Evolutionary conservation across 176 grass and related monocot genomes (phyloP), one percentile per base, ranked within the genome.

Genomic region (Luzula sylvatica): DNA sequence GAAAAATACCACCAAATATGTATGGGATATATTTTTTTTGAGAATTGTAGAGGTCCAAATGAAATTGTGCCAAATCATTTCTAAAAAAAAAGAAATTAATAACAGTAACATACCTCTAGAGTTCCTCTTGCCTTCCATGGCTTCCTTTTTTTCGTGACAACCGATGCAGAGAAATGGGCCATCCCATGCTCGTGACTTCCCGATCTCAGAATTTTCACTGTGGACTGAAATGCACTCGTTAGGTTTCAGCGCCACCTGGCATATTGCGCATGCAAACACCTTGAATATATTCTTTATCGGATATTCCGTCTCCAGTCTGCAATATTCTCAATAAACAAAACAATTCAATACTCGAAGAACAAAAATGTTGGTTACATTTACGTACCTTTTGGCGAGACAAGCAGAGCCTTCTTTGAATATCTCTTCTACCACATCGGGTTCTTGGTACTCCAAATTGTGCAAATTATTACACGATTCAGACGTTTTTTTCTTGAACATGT

Each of bases 381-480:
- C 57, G 50, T 21, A 96, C 92, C 92, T 70, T 29, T 61, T 70
- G 62, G 82, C 73, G 35, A 98, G 68, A 52, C 65, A 75, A 3
- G 92, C 81, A 27, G 85, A 90, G 46, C 81, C 92, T n/a, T 98
- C 92, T 72, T 98, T 84, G 30, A 80, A 98, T 43, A 98, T 55
- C 67, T 98, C 92, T 55, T 98, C 81, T 55, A 96, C 81, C 4
- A 82, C 58, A 57, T 79, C 47, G 23, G 65, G 65, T 40, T 82
- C 71, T 49, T 48, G 18, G 54, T 28, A 71, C 22, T 71, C 78
- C 55, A 72, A 65, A 23, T 60, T 78, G 45, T 83, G 78, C 55
- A 73, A 40, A 19, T 73, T 61, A 24, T 67, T 76, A 29, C 64
- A 59, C 12, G 81, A 46, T 23, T 89, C 78, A 0, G 67, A 74